Base-by-base conservation (phyloP, 306 rosid genomes). In the Cicer pinnatifidum region DNA sequence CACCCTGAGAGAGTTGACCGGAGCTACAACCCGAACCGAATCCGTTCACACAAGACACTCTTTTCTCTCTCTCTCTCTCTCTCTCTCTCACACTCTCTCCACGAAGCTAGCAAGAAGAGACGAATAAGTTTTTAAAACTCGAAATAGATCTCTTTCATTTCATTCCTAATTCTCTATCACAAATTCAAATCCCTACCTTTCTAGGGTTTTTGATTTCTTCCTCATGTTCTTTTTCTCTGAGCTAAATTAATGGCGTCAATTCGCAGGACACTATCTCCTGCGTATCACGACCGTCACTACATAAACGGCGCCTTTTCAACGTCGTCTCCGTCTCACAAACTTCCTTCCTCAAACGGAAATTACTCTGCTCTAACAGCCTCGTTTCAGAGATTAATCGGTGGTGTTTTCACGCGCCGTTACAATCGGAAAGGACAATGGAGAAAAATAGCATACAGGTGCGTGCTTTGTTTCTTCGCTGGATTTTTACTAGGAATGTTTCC, bases 191-290 rank as follows among this genome's bases (percentile, higher is more conserved):
- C 35, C 35, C 35, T 28, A 28, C 35, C 35, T 28, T 28, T 28
- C 35, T 28, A 28, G 35, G 35, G 35, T 28, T 28, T 28, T 28
- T 5, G 35, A 28, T 28, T 28, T 12, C 6, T 9, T 70, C 57
- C 46, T 69, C 69, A 79, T 71, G 60, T 69, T 2, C 35, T 67
- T 37, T 35, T 4, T 38, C 73, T 45, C 11, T 8, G 16, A 13
- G 58, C 17, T 66, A 58, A 76, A 63, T 75, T 82, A 71, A 95
- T 95, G 99, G 97, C 93, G 65, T 92, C 97, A 44, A 79, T 95
- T 68, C 99, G 99, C 37, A 88, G 99, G 44, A 86, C 96, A 62
- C 82, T 86, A 0, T 92, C 97, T 79, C 99, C 99, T 84, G 93
- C 90, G 28, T 85, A 82, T 75, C 83, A 74, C 15, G 97, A 91